Evolutionary conservation across 331 rosid genomes (phyloP).

Genomic region (Quercus lobata): DNA sequence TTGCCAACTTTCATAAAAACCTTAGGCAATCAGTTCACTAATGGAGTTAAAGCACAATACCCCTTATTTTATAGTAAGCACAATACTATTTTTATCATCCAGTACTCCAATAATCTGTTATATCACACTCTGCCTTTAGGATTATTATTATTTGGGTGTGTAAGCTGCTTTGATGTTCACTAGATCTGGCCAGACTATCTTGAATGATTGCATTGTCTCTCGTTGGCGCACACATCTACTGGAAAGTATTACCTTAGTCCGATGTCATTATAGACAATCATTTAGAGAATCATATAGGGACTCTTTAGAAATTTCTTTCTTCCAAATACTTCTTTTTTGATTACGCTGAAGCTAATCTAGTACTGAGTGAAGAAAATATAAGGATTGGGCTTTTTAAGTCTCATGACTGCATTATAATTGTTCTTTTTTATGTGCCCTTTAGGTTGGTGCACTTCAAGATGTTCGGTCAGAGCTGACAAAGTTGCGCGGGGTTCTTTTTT

Average conservation of each 20-base stretch:
- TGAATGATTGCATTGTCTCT: background rate
- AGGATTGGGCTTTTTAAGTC: conserved; percentile 1
- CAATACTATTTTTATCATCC: background rate
- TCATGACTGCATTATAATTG: conserved; percentile 18
- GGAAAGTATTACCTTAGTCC: background rate
- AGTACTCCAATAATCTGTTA: background rate
- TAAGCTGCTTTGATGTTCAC: background rate
- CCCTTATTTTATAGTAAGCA: background rate
- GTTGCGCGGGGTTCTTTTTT: conserved; percentile 88
- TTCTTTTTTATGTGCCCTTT: conserved; percentile 18
- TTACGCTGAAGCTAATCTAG: conserved; percentile 1
- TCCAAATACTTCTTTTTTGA: background rate
- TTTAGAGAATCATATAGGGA: background rate
- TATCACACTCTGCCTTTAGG: background rate
- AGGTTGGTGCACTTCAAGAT: conserved; percentile 99
- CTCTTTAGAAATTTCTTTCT: background rate
- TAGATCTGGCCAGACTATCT: background rate
- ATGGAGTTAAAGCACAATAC: background rate
- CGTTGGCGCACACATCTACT: background rate
- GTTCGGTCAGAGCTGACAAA: conserved; percentile 94
- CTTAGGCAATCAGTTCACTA: background rate
- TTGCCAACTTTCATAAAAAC: background rate
- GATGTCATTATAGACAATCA: background rate
- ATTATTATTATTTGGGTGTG: no score
- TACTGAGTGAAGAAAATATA: background rate